Percentiles rank a stretch among this genome's conserved stretches.
These are phyloP conservation scores for Cyclotella choctawhatcheeana DNA, from an alignment of 108 stramenopile species.

Conservation along the genomic window DNA sequence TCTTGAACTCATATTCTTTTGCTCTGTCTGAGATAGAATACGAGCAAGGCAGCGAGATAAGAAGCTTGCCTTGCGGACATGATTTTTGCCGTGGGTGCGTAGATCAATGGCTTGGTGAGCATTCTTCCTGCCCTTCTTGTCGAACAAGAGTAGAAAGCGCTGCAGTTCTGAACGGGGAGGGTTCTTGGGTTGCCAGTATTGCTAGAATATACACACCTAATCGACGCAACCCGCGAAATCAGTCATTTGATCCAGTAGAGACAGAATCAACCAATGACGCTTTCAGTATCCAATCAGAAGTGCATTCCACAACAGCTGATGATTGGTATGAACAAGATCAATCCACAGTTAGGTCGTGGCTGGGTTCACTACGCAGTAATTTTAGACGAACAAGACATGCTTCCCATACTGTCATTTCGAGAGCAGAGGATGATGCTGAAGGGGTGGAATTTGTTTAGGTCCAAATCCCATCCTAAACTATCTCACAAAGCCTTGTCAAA, in stretches of 20 bases:
- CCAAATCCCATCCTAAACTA: no score
- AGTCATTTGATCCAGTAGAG: background rate
- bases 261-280: background rate
- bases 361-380: background rate
- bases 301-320: background rate
- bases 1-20: background rate
- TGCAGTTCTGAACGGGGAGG: background rate
- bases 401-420: no score
- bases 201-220: slow-evolving; percentile 4
- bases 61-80: slow-evolving; percentile 61
- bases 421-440: no score
- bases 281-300: background rate
- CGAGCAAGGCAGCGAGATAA: slow-evolving; percentile 57
- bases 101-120: slow-evolving; percentile 43
- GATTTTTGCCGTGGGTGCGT: slow-evolving; percentile 61
- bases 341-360: background rate
- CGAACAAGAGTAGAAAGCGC: slow-evolving; percentile 19
- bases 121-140: slow-evolving; percentile 45
- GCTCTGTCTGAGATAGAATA: slow-evolving; percentile 23
- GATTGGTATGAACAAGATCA: background rate
- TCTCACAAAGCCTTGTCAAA: no score
- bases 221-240: background rate
- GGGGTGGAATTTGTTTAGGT: no score
- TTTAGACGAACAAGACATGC: background rate
- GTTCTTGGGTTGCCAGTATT: background rate